Evolutionary conservation across 352 stramenopile species (phyloP).

Genomic region (Pythium aristosporum): DNA sequence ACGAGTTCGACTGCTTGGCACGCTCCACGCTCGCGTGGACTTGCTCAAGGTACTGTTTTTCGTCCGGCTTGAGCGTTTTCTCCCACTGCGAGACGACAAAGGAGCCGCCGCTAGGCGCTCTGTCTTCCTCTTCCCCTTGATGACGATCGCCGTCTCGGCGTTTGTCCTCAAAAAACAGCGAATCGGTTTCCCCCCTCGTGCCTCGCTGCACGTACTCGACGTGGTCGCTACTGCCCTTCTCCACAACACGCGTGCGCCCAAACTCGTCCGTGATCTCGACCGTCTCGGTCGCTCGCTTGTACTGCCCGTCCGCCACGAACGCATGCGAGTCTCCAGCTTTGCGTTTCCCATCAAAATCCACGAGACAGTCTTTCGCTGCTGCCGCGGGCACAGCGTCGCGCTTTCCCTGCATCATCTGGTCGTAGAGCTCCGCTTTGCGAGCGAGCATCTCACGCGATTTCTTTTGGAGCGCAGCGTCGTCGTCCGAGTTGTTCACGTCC

Average conservation of each 20-base stretch:
- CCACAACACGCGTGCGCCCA: conserved; percentile 48
- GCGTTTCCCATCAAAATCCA: conserved; percentile 71
- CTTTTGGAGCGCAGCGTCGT: conserved; percentile 58
- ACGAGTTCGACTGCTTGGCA: conserved; percentile 36
- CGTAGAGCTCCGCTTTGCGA: conserved; percentile 77
- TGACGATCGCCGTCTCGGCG: background rate
- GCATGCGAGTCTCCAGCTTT: conserved; percentile 26
- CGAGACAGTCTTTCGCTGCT: conserved; percentile 49
- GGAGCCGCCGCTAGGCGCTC: conserved; percentile 25
- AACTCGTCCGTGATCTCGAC: conserved; percentile 64
- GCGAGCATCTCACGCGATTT: conserved; percentile 60
- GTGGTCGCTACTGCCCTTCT: conserved; percentile 38
- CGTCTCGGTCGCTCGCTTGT: background rate
- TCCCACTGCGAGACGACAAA: conserved; percentile 86
- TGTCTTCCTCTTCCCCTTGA: background rate
- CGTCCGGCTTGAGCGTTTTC: conserved; percentile 53
- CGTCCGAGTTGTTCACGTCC: conserved; percentile 52
- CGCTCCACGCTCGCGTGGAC: conserved; percentile 53
- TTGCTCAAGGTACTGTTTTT: conserved; percentile 67
- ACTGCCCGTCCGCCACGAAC: background rate
- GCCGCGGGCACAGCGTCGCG: conserved; percentile 8
- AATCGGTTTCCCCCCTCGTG: conserved; percentile 17
- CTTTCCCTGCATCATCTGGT: conserved; percentile 52
- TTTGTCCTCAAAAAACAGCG: conserved; percentile 24
- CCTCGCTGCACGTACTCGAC: conserved; percentile 16